phyloP scores from a whole-genome alignment of 352 stramenopile genomes.

The Globisporangium abappressorium region DNA sequence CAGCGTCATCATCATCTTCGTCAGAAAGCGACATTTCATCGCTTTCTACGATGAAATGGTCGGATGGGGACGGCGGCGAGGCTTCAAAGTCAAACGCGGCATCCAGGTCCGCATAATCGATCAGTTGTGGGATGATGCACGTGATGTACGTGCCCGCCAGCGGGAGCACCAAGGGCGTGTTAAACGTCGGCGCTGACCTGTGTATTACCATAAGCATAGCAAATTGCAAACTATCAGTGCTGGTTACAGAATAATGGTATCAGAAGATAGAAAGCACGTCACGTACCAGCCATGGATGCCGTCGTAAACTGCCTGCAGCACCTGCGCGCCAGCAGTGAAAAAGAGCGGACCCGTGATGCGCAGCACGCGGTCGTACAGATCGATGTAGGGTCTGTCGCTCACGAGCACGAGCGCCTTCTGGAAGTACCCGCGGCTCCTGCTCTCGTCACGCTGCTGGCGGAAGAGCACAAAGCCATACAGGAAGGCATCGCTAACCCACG shows the following conservation, averaged over 20 bases:
- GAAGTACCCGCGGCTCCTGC: conserved; percentile 70
- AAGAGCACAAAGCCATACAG: conserved; percentile 87
- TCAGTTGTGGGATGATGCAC: conserved; percentile 64
- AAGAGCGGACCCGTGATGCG: conserved; percentile 71
- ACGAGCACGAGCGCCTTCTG: conserved; percentile 85
- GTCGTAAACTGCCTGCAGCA: conserved; percentile 69
- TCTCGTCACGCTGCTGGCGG: conserved; percentile 72
- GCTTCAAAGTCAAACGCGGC: conserved; percentile 26
- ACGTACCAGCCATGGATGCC: conserved; percentile 68
- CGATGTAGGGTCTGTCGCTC: conserved; percentile 62
- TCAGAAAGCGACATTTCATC: conserved; percentile 25
- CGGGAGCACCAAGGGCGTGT: conserved; percentile 49
- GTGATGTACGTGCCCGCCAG: conserved; percentile 75
- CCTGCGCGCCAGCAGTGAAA: conserved; percentile 66
- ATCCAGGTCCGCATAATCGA: conserved; percentile 55
- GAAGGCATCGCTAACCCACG: conserved; percentile 28
- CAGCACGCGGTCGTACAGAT: conserved; percentile 75
- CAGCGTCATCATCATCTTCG: conserved; percentile 28
- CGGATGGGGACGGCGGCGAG: conserved; percentile 35
- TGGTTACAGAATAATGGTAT: not conserved
- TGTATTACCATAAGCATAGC: not conserved
- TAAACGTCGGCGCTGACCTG: conserved; percentile 54
- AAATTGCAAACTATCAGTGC: not conserved
- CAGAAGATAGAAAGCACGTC: not conserved
- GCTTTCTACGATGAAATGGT: conserved; percentile 40